Conservation (phyloP, 2,329 filamentous ascomycete genomes). For the Fusarium sp. region DNA sequence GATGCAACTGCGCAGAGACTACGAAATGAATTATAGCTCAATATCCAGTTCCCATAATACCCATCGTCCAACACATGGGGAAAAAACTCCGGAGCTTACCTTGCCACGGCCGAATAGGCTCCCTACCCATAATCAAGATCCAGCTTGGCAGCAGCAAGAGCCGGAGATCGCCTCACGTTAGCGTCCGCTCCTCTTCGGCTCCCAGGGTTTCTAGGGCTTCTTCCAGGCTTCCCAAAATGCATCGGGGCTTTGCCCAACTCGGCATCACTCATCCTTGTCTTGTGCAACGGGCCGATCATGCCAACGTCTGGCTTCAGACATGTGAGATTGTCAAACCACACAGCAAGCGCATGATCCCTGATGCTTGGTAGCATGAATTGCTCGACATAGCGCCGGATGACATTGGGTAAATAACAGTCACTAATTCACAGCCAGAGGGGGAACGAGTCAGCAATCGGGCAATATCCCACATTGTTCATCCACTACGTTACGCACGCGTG, state of each 20-base stretch:
- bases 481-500: conserved; percentile 4
- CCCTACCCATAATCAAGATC: neutral
- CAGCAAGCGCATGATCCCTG: neutral
- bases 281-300: conserved; percentile 22
- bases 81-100: conserved; percentile 1
- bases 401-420: neutral
- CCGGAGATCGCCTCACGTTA: conserved; percentile 31
- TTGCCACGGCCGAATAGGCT: conserved; percentile 1
- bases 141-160: conserved; percentile 8
- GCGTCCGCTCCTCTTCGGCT: conserved; percentile 25
- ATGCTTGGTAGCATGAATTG: neutral
- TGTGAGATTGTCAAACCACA: conserved; percentile 19
- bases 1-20: neutral
- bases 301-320: conserved; percentile 10
- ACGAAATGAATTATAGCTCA: neutral
- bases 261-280: conserved; percentile 20
- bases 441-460: neutral
- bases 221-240: conserved; percentile 12
- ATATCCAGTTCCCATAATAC: neutral
- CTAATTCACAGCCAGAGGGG: neutral
- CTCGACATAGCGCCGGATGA: neutral
- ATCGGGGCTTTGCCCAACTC: conserved; percentile 19
- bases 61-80: neutral
- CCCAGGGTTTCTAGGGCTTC: conserved; percentile 24
- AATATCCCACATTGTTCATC: neutral